phyloP scores from a whole-genome alignment of 106 monocot species.

The Allium fistulosum region DNA sequence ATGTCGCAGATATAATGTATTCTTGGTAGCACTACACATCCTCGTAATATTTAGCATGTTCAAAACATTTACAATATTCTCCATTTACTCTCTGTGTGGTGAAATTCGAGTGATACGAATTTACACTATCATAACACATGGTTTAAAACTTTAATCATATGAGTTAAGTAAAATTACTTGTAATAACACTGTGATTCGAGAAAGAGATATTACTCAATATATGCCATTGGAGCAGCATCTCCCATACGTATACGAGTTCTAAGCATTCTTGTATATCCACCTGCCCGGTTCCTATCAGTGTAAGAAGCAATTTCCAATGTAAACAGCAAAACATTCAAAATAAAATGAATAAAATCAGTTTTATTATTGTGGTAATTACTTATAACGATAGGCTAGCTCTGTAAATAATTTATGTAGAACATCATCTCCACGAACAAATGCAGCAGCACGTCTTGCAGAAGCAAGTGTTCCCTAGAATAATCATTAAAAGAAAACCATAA shows the following conservation, averaged over 20 bases:
- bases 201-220: slow-evolving; percentile 74
- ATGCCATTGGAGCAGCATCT: slow-evolving; percentile 98
- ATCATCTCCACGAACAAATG: slow-evolving; percentile 97
- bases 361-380: slow-evolving; percentile 24
- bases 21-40: too few relatives aligned
- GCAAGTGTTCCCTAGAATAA: slow-evolving; percentile 61
- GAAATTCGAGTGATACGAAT: too few relatives aligned
- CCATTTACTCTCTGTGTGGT: too few relatives aligned
- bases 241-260: slow-evolving; percentile 92
- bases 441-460: slow-evolving; percentile 79
- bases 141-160: too few relatives aligned
- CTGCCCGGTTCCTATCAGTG: slow-evolving; percentile 64
- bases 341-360: background rate
- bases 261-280: slow-evolving; percentile 94
- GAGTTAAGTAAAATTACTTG: too few relatives aligned
- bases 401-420: slow-evolving; percentile 93
- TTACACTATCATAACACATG: too few relatives aligned
- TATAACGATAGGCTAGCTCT: slow-evolving; percentile 92
- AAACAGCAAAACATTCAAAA: background rate
- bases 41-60: too few relatives aligned
- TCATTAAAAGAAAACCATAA: background rate
- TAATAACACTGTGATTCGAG: background rate
- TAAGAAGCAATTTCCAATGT: slow-evolving; percentile 1
- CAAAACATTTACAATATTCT: too few relatives aligned
- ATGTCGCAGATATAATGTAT: too few relatives aligned